Evolutionary conservation across 2,329 filamentous ascomycete species (phyloP), one percentile per base, ranked within the genome.

Genomic region (Xylaria sp.): DNA sequence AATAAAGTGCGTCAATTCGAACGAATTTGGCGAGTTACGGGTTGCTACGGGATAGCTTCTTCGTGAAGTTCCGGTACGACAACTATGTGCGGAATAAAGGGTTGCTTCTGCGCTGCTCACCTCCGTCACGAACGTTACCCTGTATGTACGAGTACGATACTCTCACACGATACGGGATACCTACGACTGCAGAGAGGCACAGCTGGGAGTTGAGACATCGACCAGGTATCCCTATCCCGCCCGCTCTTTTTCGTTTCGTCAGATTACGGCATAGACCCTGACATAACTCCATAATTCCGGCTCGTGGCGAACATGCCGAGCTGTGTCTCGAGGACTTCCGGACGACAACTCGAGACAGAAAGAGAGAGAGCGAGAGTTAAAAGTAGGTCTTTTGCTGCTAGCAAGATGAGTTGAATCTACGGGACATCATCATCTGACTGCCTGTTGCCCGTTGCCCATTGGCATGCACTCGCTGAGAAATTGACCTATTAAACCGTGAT

Each of bases 401-500:
- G 13, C 10, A 30, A 19, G 9, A 35, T 37, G 50, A 10, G 30
- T 10, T 35, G 8, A 11, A 30, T 52, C 13, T 52, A 35, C 37
- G 37, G 37, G 16, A 13, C n/a, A 23, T 50, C 3, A 30, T 34
- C 23, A 34, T 39, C 51, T 57, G 44, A 37, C 23, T 30, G 23
- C 4, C 23, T 5, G 23, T 30, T 46, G 51, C 51, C 52, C 39
- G 46, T 57, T n/a, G 37, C 58, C 13, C 54, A 35, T 52, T 52
- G 53, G 46, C 53, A 56, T 58, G 55, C 60, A 60, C 47, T 58
- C 54, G 34, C 55, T 48, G 55, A 58, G 42, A 58, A 59, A 54
- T 37, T 35, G 46, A 54, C 58, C 58, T 61, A 52, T 61, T 42
- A 58, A 54, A 63, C 50, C 18, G 55, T 51, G 58, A 60, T 60